Base-by-base conservation (phyloP, 2,329 filamentous ascomycete species). In the Verticillium alfalfae region DNA sequence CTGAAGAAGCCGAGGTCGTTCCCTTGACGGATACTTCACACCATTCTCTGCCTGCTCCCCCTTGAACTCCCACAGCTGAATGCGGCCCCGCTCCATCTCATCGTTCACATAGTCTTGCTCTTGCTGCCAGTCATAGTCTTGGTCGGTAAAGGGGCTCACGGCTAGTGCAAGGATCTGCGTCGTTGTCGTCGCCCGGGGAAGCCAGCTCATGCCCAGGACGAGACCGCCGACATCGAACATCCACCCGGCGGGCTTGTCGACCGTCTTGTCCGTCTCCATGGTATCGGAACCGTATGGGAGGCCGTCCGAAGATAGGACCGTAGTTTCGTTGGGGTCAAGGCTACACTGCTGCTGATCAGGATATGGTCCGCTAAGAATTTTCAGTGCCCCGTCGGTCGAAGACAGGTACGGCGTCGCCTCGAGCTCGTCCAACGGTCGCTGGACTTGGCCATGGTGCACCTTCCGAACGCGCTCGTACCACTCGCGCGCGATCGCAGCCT, bases 171-270 rank as follows among this genome's bases (percentile, higher is more conserved):
- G 76, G 34, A 84, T 69, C 67, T 85, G 83, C 3, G 75, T 70
- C 7, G 71, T 67, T 18, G 73, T 68, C 10, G 70, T 71, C 2
- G 69, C 67, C 2, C 71, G 66, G 2, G 80, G 79, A 1, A 79
- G 81, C 84, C 84, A 87, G 56, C 77, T 79, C 70, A 86, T 79
- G 34, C 78, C 74, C 5, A 82, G 70, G 5, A 84, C 78, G 15
- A 85, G 76, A 58, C 84, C 84, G 12, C 82, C 83, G 0, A 79
- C 75, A 62, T 87, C 81, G 15, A 87, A 67, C 65, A 85, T 72
- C 81, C 82, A 86, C 4, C 82, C 83, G 71, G 65, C 75, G 65
- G 66, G 67, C 34, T 64, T 58, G n/a, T 69, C 71, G 37, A 64
- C 60, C 8, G 26, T 5, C 6, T 56, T 15, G n/a, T 36, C 34